Base-by-base conservation (phyloP, 805 yeast species). In the Metschnikowia gelsemii region DNA sequence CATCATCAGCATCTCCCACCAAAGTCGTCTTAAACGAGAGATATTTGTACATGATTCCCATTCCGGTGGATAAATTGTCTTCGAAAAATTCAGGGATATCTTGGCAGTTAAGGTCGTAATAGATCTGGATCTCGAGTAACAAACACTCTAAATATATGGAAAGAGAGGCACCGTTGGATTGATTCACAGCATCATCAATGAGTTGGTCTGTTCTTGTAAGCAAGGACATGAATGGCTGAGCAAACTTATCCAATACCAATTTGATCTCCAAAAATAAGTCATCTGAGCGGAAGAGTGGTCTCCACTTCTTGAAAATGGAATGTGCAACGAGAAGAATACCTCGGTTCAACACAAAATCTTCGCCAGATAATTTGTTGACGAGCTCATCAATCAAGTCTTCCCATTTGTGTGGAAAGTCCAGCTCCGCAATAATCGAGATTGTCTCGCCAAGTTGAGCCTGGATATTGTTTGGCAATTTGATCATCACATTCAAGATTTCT, bases 51-150 rank as follows among this genome's bases (percentile, higher is more conserved):
- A 90, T 71, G 21, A 90, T 76, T 4, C 72, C 72, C 93, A 95
- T 87, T 40, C 95, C 89, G 13, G 66, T 68, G 29, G 73, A 68
- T 62, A 93, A 66, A 60, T 93, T 78, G 64, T 93, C 98, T 66
- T 95, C 99, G 60, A 93, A 93, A 59, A 91, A 93, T 64, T 90
- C 99, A 1, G 99, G 99, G 40, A 93, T 84, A 64, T 93, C 99
- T 66, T 95, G 99, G 64, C 97, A 91, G 62, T 93, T 93, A 56
- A 93, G 78, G 61, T 93, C 99, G 59, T 81, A 88, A 64, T 87
- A 95, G 26, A 95, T 78, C 59, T 93, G 91, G 25, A 84, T 64
- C 40, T 90, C 71, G 17, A 89, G 64, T 37, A 84, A 66, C 52
- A 90, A 63, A 42, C 84, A 86, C 23, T 85, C 91, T 52, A 88